phyloP scores from a whole-genome alignment of 2,329 filamentous ascomycete genomes.

The Periconia sp. region DNA sequence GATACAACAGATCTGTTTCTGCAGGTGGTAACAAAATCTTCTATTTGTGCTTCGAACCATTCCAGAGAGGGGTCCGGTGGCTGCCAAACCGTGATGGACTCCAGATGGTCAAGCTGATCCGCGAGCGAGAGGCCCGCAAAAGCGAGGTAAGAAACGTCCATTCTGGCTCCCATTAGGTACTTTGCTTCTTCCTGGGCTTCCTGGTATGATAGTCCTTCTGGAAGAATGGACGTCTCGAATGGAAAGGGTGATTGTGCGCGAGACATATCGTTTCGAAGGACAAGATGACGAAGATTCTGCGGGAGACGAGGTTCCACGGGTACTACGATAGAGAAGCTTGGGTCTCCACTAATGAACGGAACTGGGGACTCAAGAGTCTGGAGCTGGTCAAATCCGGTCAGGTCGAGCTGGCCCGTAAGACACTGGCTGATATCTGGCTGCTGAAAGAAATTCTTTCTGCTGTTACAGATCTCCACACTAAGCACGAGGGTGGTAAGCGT shows the following conservation, averaged over 20 bases:
- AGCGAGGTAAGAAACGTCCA: slow-evolving; percentile 34
- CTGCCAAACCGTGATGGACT: slow-evolving; percentile 33
- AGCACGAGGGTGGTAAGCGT: slow-evolving; percentile 27
- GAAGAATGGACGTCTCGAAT: slow-evolving; percentile 24
- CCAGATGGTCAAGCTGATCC: slow-evolving; percentile 20
- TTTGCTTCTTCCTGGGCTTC: slow-evolving; percentile 22
- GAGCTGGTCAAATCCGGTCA: slow-evolving; percentile 25
- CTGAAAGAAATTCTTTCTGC: slow-evolving; percentile 18
- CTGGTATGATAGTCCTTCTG: slow-evolving; percentile 17
- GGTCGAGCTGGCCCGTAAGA: slow-evolving; percentile 27
- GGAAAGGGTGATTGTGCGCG: slow-evolving; percentile 27
- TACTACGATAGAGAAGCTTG: slow-evolving; percentile 25
- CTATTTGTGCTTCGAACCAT: slow-evolving; percentile 30
- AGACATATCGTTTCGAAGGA: slow-evolving; percentile 31
- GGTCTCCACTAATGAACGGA: slow-evolving; percentile 32
- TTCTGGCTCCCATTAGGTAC: slow-evolving; percentile 22
- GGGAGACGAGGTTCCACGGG: slow-evolving; percentile 28
- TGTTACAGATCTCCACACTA: slow-evolving; percentile 28
- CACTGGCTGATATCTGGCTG: slow-evolving; percentile 25
- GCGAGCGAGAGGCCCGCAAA: slow-evolving; percentile 25
- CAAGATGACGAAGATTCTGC: slow-evolving; percentile 28
- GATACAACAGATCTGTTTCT: slow-evolving; percentile 28
- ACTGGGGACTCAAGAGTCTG: slow-evolving; percentile 32
- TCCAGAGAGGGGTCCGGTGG: slow-evolving; percentile 28
- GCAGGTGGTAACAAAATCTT: slow-evolving; percentile 30